Base-by-base conservation (phyloP, 2,329 filamentous ascomycete species). In the Coniochaeta ligniaria region DNA sequence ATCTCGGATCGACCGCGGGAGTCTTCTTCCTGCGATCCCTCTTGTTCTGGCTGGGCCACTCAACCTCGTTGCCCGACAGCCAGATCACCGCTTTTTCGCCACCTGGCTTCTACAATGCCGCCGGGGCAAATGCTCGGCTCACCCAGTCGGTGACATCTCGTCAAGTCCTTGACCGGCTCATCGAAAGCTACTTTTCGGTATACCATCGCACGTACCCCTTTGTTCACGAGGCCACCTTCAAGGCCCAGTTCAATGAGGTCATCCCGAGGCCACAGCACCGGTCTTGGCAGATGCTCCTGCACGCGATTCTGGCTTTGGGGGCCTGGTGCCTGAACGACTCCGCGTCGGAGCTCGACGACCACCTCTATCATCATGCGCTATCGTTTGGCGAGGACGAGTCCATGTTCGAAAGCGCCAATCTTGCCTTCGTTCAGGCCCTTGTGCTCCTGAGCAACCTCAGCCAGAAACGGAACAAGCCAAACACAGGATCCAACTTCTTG, bases 391-490 rank as follows among this genome's bases (percentile, higher is more conserved):
- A 70, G 33, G 67, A 70, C 28, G 66, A 68, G 35, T 70, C 66
- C 1, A 56, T 74, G 26, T 70, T 74, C 43, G 71, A 74, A 60
- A 67, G 68, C 50, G 72, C 68, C 5, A 73, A 73, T 62, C 63
- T 73, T 36, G 71, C 69, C 1, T 64, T 72, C 7, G 70, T 73
- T 17, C 70, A 73, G 58, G 69, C 71, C 1, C 65, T 73, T 14
- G 67, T 67, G 1, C 66, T 73, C 5, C 66, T 69, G 26, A 67
- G 67, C 22, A 73, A 73, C 38, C 71, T 71, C 61, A 65, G 67
- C 54, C 78, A 81, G 64, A 82, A 81, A 64, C 71, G 76, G 33
- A 76, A 82, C 64, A 75, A 77, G 41, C 79, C 79, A 3, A 82
- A 82, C 62, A 79, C 78, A 0, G 78, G 78, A 1, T 81, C 79